phyloP scores from a whole-genome alignment of 306 rosid genomes.

The Castanopsis chinensis region DNA sequence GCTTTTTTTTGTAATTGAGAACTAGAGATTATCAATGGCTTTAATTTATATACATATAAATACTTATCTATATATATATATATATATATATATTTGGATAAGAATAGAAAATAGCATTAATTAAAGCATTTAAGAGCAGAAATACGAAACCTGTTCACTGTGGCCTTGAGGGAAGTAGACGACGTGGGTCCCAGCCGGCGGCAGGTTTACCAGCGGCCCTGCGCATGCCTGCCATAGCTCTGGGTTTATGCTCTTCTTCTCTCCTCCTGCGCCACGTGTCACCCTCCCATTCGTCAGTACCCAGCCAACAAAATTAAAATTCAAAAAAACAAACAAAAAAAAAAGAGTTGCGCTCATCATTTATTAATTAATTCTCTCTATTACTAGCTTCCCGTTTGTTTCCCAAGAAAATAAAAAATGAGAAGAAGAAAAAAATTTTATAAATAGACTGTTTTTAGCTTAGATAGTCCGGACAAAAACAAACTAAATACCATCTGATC shows the following conservation, averaged over 20 bases:
- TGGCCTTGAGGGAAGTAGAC: conserved; percentile 96
- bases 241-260: conserved; percentile 65
- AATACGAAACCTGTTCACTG: conserved; percentile 62
- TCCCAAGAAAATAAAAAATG: conserved; percentile 7
- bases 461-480: conserved; percentile 15
- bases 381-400: conserved; percentile 6
- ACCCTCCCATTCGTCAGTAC: conserved; percentile 6
- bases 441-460: too few relatives aligned
- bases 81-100: too few relatives aligned
- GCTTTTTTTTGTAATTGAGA: too few relatives aligned
- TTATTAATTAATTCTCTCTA: neutral
- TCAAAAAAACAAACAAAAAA: too few relatives aligned
- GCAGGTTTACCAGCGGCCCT: conserved; percentile 87
- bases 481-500: conserved; percentile 5
- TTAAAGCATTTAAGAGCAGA: neutral
- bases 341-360: neutral
- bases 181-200: conserved; percentile 82
- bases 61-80: too few relatives aligned
- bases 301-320: too few relatives aligned
- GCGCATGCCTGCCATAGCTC: conserved; percentile 99
- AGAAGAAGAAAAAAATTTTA: neutral
- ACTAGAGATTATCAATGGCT: too few relatives aligned
- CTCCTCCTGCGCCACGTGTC: conserved; percentile 42
- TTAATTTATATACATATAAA: too few relatives aligned
- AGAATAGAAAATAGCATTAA: too few relatives aligned